Conservation (phyloP, 2,329 filamentous ascomycete species). For the Ophiocordyceps unilateralis region DNA sequence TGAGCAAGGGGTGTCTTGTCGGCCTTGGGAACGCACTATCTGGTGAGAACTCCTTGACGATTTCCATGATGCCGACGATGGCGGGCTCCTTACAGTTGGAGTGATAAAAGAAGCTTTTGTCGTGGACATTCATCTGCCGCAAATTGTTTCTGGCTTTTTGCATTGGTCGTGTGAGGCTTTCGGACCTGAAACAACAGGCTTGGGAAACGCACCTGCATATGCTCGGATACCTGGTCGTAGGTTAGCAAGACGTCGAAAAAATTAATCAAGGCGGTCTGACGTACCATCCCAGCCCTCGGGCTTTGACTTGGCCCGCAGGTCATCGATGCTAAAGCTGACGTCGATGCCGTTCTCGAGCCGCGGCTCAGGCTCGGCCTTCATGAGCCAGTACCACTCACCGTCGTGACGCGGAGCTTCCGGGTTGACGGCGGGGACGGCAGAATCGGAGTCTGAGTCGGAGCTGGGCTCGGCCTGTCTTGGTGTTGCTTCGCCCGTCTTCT, state of each 20-base stretch:
- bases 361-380: conserved; percentile 80
- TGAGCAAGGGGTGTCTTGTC: background rate
- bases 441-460: too few relatives aligned
- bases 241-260: too few relatives aligned
- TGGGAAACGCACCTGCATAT: conserved; percentile 22
- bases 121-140: conserved; percentile 76
- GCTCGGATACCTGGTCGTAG: conserved; percentile 24
- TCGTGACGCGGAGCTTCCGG: conserved; percentile 21
- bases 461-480: conserved; percentile 4
- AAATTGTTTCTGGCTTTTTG: conserved; percentile 68
- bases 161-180: background rate
- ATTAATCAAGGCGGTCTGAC: too few relatives aligned
- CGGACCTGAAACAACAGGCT: background rate
- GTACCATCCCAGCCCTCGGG: conserved; percentile 86
- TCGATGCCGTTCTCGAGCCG: conserved; percentile 75
- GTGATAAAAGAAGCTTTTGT: conserved; percentile 94
- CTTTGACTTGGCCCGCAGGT: conserved; percentile 51
- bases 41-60: conserved; percentile 66
- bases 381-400: conserved; percentile 49
- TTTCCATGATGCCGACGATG: conserved; percentile 76
- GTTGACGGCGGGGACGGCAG: conserved; percentile 19
- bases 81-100: conserved; percentile 83
- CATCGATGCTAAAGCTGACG: conserved; percentile 88
- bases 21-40: conserved; percentile 31
- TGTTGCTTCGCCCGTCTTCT: conserved; percentile 1